Base-by-base conservation (phyloP, 306 rosid genomes). In the Cucurbita maxima region DNA sequence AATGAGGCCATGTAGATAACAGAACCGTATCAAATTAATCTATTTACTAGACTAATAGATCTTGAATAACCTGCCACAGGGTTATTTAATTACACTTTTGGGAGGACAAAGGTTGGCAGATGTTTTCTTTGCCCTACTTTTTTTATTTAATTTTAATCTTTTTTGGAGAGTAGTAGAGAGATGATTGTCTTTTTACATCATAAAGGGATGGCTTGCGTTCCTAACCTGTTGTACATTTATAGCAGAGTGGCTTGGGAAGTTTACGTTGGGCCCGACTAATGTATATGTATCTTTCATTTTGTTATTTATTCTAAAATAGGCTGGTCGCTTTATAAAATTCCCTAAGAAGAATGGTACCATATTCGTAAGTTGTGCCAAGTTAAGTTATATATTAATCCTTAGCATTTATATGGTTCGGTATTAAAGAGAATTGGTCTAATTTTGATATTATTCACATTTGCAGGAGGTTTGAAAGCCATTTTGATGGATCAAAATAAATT, bases 401-500 rank as follows among this genome's bases (percentile, higher is more conserved):
- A 44, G 18, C 36, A 18, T 11, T 18, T 1, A 11, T 11, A 18
- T 3, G 61, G 48, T 12, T 8, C 3, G 16, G 12, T 40, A 30
- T 34, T 53, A 2, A 10, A 4, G 0, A 30, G 18, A 36, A 53
- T 53, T 44, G 30, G 37, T 74, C 58, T 74, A 22, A 58, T 34
- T 54, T 43, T 72, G 62, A 58, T 58, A 34, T 5, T 16, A 80
- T 74, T 71, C 5, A 81, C 52, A 82, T 76, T 77, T 86, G 85
- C 84, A 95, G 99, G 99, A 82, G 99, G 99, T 5, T 79, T 95
- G 52, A 89, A 71, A 84, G 96, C 92, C 78, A 94, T 94, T 83
- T 86, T 94, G 69, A 94, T 97, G 1, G 99, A 94, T 84, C 99
- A 94, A 88, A 91, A 89, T 85, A 94, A 94, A 85, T 81, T 94